Base-by-base conservation (phyloP, 768 basidiomycete genomes). In the Boletus rubescentipes region DNA sequence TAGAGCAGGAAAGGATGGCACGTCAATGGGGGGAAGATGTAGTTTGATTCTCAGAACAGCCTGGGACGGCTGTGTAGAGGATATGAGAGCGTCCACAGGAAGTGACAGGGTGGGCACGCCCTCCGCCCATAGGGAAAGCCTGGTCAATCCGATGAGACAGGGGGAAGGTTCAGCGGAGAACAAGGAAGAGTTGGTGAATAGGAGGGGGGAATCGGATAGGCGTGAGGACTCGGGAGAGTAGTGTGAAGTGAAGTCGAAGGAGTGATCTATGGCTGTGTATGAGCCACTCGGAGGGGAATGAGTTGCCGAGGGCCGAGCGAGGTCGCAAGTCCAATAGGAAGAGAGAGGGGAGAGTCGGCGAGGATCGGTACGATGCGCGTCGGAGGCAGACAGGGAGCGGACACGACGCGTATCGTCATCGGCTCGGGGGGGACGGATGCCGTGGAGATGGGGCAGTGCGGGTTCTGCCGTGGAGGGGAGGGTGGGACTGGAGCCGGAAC, bases 41-140 rank as follows among this genome's bases (percentile, higher is more conserved):
- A 91, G 73, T 45, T 78, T 81, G 57, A 89, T 73, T 54, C 80
- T 79, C 49, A 88, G 73, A 37, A 85, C 73, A 37, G 80, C 69
- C 34, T 63, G 75, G 36, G 76, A 73, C 23, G 69, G 67, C 51
- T 74, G 66, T 49, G 75, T 55, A 20, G 77, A 70, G 42, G 77
- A 73, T 42, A 73, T 58, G 42, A 85, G 69, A 20, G 77, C 73
- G 65, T 85, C 85, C 51, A 87, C 73, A 55, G 84, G 80, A 66
- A 88, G 74, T 30, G 75, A 71, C 50, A 84, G 77, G 16, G 83
- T 77, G n/a, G 77, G 71, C 83, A 89, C 86, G 54, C 87, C 86
- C 60, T 87, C 84, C 21, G 87, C 83, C 64, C 77, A 78, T 16
- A 90, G 74, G 37, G 75, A 78, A 51, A 89, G 66, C 42, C 37